Evolutionary conservation across 345 rosid genomes (phyloP), one percentile per base, ranked within the genome.

Genomic region (Leavenworthia alabamica): DNA sequence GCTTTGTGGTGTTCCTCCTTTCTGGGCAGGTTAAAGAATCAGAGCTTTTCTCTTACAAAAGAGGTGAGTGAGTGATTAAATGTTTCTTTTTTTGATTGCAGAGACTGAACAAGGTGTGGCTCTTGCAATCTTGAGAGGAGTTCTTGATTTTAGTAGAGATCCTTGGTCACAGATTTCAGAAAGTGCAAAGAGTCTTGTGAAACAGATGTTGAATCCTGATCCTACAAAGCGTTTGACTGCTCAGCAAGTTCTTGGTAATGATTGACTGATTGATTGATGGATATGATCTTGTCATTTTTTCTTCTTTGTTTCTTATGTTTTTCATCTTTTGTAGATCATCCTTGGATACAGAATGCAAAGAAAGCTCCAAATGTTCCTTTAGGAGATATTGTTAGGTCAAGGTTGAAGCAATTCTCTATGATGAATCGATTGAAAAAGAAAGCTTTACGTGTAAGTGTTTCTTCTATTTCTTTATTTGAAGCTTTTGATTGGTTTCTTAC

Each of bases 91-190:
- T 24, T 63, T 62, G 55, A 17, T 50, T 74, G 60, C 81, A 92
- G 96, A 92, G 80, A 86, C 90, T 48, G 96, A 92, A 58, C 96
- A 92, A 81, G 95, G 95, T 66, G 98, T 92, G 62, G 96, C 98
- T 56, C 86, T 88, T 52, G 95, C 98, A 16, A 92, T 92, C 73
- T 77, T 92, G 80, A 79, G 96, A 68, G 90, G 96, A 10, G 74
- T 66, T 37, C 78, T 92, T 72, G 94, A 86, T 74, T 86, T 84
- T 55, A 86, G 82, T 80, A 81, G 95, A 79, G 95, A 92, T 15
- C 96, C 96, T 16, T 89, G 98, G 98, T 90, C 96, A 50, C 98
- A 89, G 75, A 81, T 92, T 62, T 85, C 95, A 0, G 95, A 83
- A 8, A 79, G 79, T 31, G 96, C 98, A 0, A 92, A 86, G 80